Evolutionary conservation across 2,329 filamentous ascomycete species (phyloP).

Genomic region (Plectosphaerella sp.): DNA sequence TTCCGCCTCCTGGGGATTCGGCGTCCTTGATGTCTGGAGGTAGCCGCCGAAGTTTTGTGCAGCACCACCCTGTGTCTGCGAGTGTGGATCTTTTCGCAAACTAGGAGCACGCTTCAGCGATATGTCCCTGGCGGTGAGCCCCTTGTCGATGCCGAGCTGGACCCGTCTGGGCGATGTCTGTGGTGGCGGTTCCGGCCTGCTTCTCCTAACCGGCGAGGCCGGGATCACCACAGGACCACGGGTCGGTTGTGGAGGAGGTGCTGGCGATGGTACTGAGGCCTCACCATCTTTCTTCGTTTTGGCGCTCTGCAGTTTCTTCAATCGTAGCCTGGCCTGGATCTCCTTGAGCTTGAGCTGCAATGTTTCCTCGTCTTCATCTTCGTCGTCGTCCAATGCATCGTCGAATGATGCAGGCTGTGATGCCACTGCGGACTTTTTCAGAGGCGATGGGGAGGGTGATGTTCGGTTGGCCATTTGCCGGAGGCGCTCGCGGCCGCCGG

Average conservation of each 20-base stretch:
- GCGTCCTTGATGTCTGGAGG: conserved; percentile 38
- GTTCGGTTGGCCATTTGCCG: conserved; percentile 62
- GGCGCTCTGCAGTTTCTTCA: conserved; percentile 79
- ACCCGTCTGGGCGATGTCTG: conserved; percentile 76
- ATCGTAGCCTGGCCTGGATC: conserved; percentile 80
- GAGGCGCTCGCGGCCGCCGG: conserved; percentile 73
- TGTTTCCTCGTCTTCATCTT: conserved; percentile 85
- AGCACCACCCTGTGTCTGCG: conserved; percentile 12
- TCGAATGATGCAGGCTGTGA: conserved; percentile 14
- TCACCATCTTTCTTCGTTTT: conserved; percentile 30
- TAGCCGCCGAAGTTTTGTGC: conserved; percentile 26
- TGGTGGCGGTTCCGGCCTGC: conserved; percentile 37
- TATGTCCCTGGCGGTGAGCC: conserved; percentile 72
- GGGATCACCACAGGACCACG: conserved; percentile 62
- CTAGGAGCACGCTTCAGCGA: conserved; percentile 72
- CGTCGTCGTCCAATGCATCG: conserved; percentile 35
- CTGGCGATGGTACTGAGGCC: conserved; percentile 7
- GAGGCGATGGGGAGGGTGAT: conserved; percentile 66
- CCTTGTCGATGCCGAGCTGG: conserved; percentile 85
- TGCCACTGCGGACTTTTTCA: conserved; percentile 36
- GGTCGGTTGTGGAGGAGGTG: conserved; percentile 1
- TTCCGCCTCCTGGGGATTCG: conserved; percentile 12
- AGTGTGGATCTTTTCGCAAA: conserved; percentile 28
- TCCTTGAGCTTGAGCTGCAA: conserved; percentile 80
- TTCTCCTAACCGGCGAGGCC: conserved; percentile 63